A percentile compares a stretch with the other conserved stretches of the same genome.
Evolutionary conservation across 2,329 filamentous ascomycete species (phyloP).

Genomic region (Ceratocystis harringtonii): DNA sequence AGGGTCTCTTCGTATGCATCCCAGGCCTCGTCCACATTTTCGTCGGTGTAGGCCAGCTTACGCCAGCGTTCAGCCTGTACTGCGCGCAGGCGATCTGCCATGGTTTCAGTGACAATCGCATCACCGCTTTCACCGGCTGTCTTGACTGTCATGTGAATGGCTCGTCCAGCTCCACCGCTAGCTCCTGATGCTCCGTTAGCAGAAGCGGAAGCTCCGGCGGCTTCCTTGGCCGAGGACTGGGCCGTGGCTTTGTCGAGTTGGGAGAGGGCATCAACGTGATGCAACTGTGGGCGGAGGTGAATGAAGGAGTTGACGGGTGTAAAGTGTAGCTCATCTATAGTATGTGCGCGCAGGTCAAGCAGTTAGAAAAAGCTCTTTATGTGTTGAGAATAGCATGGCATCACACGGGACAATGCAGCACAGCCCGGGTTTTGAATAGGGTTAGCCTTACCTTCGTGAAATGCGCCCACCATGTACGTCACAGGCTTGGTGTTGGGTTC

Average conservation of each 20-base stretch:
- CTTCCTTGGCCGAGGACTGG: constrained; percentile 25
- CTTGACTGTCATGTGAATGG: constrained; percentile 80
- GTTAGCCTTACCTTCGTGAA: constrained; percentile 51
- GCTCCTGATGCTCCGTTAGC: constrained; percentile 25
- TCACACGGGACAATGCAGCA: too few relatives aligned
- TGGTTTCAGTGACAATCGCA: constrained; percentile 51
- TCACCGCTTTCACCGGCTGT: constrained; percentile 50
- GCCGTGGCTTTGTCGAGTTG: constrained; percentile 46
- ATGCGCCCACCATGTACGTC: constrained; percentile 87
- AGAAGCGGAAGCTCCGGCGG: constrained; percentile 21
- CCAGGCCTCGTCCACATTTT: constrained; percentile 64
- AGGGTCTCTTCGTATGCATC: constrained; percentile 59
- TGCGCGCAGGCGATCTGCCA: constrained; percentile 56
- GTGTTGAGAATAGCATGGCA: not conserved
- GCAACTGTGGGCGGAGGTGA: constrained; percentile 79
- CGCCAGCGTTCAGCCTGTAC: constrained; percentile 78
- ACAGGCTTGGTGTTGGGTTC: constrained; percentile 54
- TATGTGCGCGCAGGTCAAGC: not conserved
- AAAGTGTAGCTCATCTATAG: constrained; percentile 64
- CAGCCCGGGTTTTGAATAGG: too few relatives aligned
- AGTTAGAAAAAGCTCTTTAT: not conserved
- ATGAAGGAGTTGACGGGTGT: constrained; percentile 71
- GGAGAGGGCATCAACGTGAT: constrained; percentile 74
- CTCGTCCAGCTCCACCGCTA: constrained; percentile 42
- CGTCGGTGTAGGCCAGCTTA: constrained; percentile 63